These are phyloP conservation scores for Allium fistulosum DNA, from an alignment of 106 monocot species.

Conservation along the genomic window DNA sequence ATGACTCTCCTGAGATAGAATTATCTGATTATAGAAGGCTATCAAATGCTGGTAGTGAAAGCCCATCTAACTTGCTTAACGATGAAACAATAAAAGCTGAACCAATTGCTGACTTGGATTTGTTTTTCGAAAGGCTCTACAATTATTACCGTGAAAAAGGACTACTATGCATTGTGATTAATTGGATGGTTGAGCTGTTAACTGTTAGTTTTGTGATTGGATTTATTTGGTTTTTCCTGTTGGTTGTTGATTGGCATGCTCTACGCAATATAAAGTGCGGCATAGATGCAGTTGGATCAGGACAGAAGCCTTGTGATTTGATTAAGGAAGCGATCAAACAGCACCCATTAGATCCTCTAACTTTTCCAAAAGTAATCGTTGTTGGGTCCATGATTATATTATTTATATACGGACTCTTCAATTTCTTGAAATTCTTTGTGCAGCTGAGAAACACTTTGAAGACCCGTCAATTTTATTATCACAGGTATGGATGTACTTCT, in stretches of 20 bases:
- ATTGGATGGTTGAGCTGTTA: slow-evolving; percentile 87
- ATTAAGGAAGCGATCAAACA: slow-evolving; percentile 69
- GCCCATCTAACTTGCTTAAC: slow-evolving; percentile 77
- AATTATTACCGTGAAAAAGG: slow-evolving; percentile 88
- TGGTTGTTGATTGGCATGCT: slow-evolving; percentile 85
- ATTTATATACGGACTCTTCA: slow-evolving; percentile 69
- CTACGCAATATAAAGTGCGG: slow-evolving; percentile 84
- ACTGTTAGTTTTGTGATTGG: slow-evolving; percentile 56
- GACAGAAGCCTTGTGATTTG: slow-evolving; percentile 81
- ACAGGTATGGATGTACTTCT: slow-evolving; percentile 34
- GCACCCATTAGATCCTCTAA: slow-evolving; percentile 87
- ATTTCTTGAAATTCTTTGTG: slow-evolving; percentile 84
- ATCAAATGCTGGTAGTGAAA: slow-evolving; percentile 52
- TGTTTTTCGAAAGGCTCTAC: slow-evolving; percentile 85
- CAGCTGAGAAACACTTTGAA: slow-evolving; percentile 74
- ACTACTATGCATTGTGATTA: slow-evolving; percentile 71
- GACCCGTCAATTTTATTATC: slow-evolving; percentile 66
- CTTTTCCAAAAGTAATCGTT: slow-evolving; percentile 66
- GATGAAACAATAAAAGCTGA: slow-evolving; percentile 58
- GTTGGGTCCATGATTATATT: slow-evolving; percentile 78
- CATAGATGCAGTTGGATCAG: slow-evolving; percentile 86
- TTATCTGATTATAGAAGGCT: slow-evolving; percentile 76
- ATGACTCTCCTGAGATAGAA: slow-evolving; percentile 62
- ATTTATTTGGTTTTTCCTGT: slow-evolving; percentile 82
- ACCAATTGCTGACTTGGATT: slow-evolving; percentile 83